Evolutionary conservation across 208 protist species (phyloP).

Genomic region (Leishmania turanica): DNA sequence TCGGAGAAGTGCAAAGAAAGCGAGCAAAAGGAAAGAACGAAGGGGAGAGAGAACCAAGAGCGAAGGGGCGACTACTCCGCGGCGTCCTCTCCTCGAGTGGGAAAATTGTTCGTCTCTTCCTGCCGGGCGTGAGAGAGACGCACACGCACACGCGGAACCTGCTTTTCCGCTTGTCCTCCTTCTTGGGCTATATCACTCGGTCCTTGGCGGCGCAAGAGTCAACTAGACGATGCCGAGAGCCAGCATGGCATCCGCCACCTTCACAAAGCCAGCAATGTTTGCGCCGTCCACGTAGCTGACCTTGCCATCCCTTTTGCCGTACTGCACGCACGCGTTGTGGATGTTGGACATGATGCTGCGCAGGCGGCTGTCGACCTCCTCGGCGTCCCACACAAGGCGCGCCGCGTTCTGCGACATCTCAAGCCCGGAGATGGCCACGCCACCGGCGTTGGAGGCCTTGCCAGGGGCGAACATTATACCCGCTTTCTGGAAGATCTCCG

Average conservation of each 20-base stretch:
- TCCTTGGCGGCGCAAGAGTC: neutral
- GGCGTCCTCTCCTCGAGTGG: neutral
- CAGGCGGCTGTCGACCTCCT: slow-evolving; percentile 91
- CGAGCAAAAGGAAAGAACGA: neutral
- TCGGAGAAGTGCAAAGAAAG: neutral
- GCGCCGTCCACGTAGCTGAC: slow-evolving; percentile 84
- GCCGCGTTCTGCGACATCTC: slow-evolving; percentile 96
- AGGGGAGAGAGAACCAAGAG: neutral
- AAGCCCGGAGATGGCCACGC: slow-evolving; percentile 92
- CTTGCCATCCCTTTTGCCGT: slow-evolving; percentile 52
- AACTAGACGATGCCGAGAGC: slow-evolving; percentile 64
- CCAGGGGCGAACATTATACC: slow-evolving; percentile 88
- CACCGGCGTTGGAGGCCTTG: slow-evolving; percentile 95
- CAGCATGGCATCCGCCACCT: slow-evolving; percentile 79
- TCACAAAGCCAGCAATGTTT: slow-evolving; percentile 94
- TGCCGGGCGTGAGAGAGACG: neutral
- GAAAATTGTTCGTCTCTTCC: neutral
- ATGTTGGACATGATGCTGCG: slow-evolving; percentile 92
- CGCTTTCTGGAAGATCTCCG: slow-evolving; percentile 50
- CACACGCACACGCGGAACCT: neutral
- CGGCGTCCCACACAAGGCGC: slow-evolving; percentile 76
- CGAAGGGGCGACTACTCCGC: neutral
- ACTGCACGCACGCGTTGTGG: slow-evolving; percentile 65
- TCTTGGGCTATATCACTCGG: neutral
- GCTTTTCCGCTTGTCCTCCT: neutral